These are phyloP conservation scores for Metarhizium album DNA, from an alignment of 2,329 filamentous ascomycete species.

Conservation along the genomic window DNA sequence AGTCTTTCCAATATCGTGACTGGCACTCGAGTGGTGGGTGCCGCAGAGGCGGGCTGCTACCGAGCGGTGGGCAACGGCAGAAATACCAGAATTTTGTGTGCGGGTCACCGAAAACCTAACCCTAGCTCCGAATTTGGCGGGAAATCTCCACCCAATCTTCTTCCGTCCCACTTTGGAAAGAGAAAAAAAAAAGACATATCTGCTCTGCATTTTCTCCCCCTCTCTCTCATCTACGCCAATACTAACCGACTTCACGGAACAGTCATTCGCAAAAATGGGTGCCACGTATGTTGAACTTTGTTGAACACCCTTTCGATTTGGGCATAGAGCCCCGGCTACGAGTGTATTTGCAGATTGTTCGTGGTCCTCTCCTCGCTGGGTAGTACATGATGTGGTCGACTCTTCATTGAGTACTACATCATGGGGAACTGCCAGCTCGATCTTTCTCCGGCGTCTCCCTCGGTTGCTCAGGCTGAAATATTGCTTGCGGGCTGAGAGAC, in stretches of 20 bases:
- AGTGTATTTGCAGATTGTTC: conserved; percentile 56
- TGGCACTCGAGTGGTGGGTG: conserved; percentile 14
- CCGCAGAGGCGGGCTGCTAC: conserved; percentile 11
- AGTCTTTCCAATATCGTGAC: conserved; percentile 16
- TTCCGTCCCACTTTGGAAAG: conserved; percentile 2
- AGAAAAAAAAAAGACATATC: conserved; percentile 6
- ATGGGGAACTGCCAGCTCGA: conserved; percentile 59
- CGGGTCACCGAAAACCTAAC: conserved; percentile 20
- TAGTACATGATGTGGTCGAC: conserved; percentile 15
- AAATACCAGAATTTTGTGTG: conserved; percentile 18
- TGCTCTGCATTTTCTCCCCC: not conserved
- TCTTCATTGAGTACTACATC: conserved; percentile 6
- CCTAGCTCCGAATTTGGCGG: conserved; percentile 13
- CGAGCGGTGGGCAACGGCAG: conserved; percentile 28
- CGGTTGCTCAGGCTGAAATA: conserved; percentile 34
- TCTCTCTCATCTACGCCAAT: conserved; percentile 14
- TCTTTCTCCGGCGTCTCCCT: conserved; percentile 57
- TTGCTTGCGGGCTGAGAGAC: conserved; percentile 46
- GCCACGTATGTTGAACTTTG: conserved; percentile 43
- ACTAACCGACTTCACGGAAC: conserved; percentile 29
- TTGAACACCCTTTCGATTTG: conserved; percentile 23
- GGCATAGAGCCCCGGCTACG: conserved; percentile 37
- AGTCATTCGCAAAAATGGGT: conserved; percentile 31
- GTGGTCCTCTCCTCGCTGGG: conserved; percentile 80
- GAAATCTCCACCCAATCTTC: conserved; percentile 1